Evolutionary conservation across 2,329 filamentous ascomycete species (phyloP).

Genomic region (Colletotrichum shisoi): DNA sequence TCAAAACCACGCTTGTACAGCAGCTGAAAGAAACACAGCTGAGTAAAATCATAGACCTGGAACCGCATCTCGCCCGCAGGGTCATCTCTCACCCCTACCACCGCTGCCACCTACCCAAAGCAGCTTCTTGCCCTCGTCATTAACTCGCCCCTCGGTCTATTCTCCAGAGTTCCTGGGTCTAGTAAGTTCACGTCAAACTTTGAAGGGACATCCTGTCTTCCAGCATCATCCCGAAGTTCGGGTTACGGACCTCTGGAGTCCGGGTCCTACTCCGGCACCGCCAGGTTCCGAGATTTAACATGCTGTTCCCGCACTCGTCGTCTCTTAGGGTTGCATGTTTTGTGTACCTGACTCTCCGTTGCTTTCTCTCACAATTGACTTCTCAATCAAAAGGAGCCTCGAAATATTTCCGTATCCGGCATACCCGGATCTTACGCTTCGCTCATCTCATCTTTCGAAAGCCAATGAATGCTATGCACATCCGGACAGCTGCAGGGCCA

Average conservation of each 20-base stretch:
- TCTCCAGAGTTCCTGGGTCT: too few relatives aligned
- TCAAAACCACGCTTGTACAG: too few relatives aligned
- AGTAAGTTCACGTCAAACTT: not conserved
- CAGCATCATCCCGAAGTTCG: not conserved
- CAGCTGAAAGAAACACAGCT: not conserved
- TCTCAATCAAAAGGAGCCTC: not conserved
- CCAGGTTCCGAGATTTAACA: not conserved
- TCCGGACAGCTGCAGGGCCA: not conserved
- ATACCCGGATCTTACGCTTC: conserved; percentile 9
- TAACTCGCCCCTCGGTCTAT: too few relatives aligned
- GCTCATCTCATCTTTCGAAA: conserved; percentile 13
- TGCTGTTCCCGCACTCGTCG: not conserved
- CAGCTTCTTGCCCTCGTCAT: not conserved
- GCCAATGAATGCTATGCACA: conserved; percentile 5
- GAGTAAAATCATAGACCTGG: not conserved
- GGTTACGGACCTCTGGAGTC: conserved; percentile 20
- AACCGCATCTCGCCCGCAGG: too few relatives aligned
- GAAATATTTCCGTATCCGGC: not conserved
- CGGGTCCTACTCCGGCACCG: conserved; percentile 1
- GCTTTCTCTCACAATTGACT: not conserved
- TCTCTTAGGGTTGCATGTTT: not conserved
- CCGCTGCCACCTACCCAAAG: not conserved
- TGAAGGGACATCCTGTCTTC: conserved; percentile 4
- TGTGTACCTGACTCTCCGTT: not conserved
- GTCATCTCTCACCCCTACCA: too few relatives aligned